Base-by-base conservation (phyloP, 768 basidiomycete species). In the Serpula lacrymans region DNA sequence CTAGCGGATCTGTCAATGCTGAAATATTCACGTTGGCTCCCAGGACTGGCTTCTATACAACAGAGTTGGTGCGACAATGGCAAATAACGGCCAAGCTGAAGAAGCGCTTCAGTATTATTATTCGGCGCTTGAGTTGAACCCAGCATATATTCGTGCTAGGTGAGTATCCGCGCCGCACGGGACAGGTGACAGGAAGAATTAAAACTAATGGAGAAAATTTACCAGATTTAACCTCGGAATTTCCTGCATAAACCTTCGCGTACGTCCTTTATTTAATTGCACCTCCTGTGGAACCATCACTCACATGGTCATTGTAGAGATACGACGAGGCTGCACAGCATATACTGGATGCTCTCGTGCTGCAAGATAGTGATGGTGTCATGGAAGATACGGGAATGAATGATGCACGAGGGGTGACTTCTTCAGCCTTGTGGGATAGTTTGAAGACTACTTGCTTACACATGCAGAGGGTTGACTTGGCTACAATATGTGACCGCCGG, bases 11-110 rank as follows among this genome's bases (percentile, higher is more conserved):
- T 32, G 24, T 25, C n/a, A 13, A 20, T 16, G 16, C 34, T 27
- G 17, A 28, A 3, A 23, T 26, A n/a, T n/a, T n/a, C n/a, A 30
- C 26, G 23, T 20, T 10, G 21, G 16, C 13, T 42, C 38, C 11
- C 52, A 94, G 89, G 93, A 97, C 57, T 95, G 88, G 84, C 67
- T 89, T 27, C 64, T 97, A 43, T 95, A 88, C 64, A 97, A 97
- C 55, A 80, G 94, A 12, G 86, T 95, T 29, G 94, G 94, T 11
- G 94, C 94, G 12, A 94, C 91, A 5, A 81, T 93, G 67, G 94
- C 94, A 18, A 97, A 96, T 62, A 88, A 80, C 53, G 83, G 92
- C 17, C 70, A 69, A 39, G 75, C 91, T 10, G 78, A 76, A 25
- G 79, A 89, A 38, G 94, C 94, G n/a, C 69, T 93, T 3, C 70